Percentiles rank a stretch among this genome's conserved stretches.
Conservation (phyloP, 208 protist genomes). For the Vickermania ingenoplastis region DNA sequence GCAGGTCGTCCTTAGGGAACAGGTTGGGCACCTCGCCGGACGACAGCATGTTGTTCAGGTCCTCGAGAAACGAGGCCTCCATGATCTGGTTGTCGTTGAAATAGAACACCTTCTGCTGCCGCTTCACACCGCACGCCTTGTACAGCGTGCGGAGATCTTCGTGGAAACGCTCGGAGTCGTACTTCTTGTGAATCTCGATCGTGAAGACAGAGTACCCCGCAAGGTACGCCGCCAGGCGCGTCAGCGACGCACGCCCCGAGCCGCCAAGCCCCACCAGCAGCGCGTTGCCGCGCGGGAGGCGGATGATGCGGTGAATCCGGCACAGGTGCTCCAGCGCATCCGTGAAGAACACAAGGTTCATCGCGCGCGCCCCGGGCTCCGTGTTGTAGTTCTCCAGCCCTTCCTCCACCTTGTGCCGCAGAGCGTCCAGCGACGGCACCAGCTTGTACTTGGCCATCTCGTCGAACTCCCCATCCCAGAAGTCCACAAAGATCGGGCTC, state of each 20-base stretch:
- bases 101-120: slow-evolving; percentile 95
- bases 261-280: slow-evolving; percentile 97
- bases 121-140: slow-evolving; percentile 89
- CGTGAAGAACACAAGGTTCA: slow-evolving; percentile 98
- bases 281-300: slow-evolving; percentile 94
- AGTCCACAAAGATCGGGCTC: slow-evolving; percentile 93
- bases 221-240: slow-evolving; percentile 94
- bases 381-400: slow-evolving; percentile 91
- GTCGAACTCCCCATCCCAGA: slow-evolving; percentile 88
- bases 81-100: slow-evolving; percentile 98
- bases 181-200: slow-evolving; percentile 96
- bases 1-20: slow-evolving; percentile 93
- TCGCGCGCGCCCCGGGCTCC: slow-evolving; percentile 79
- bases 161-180: slow-evolving; percentile 92
- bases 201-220: slow-evolving; percentile 93
- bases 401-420: slow-evolving; percentile 91
- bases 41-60: slow-evolving; percentile 97
- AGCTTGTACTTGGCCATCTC: slow-evolving; percentile 94
- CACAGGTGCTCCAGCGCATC: slow-evolving; percentile 97
- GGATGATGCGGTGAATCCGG: slow-evolving; percentile 95
- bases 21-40: slow-evolving; percentile 98
- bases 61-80: slow-evolving; percentile 94
- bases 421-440: slow-evolving; percentile 73
- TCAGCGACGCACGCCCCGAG: slow-evolving; percentile 93
- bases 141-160: slow-evolving; percentile 97